phyloP scores from a whole-genome alignment of 768 basidiomycete genomes.

The Holtermannia corniformis region DNA sequence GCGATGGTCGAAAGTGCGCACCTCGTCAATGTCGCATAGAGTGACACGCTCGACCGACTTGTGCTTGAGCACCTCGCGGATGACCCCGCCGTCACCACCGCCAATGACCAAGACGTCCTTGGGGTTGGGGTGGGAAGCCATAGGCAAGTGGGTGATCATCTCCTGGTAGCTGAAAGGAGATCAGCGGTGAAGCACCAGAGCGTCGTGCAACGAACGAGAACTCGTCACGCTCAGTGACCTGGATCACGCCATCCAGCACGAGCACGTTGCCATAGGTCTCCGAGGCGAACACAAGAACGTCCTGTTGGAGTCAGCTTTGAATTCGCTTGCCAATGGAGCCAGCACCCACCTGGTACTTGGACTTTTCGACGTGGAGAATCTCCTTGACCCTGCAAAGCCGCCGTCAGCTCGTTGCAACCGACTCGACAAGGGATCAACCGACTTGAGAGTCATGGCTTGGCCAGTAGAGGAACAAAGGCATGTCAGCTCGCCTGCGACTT shows the following conservation, averaged over 20 bases:
- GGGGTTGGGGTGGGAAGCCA: constrained; percentile 91
- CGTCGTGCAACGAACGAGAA: constrained; percentile 72
- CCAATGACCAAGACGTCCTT: constrained; percentile 94
- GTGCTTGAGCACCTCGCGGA: constrained; percentile 94
- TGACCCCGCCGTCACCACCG: constrained; percentile 95
- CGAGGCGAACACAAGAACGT: constrained; percentile 93
- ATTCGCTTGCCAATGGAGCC: neutral
- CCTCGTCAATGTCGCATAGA: constrained; percentile 96
- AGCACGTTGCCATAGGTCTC: constrained; percentile 96
- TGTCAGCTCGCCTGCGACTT: constrained; percentile 4
- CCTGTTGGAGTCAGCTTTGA: constrained; percentile 39
- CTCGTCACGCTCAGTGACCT: constrained; percentile 96
- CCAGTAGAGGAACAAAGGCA: constrained; percentile 44
- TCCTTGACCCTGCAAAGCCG: constrained; percentile 65
- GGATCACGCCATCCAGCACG: constrained; percentile 87
- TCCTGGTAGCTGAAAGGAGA: constrained; percentile 70
- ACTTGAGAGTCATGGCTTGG: constrained; percentile 89
- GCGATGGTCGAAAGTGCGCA: constrained; percentile 28
- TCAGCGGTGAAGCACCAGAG: neutral
- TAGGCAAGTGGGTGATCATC: constrained; percentile 97
- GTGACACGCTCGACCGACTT: constrained; percentile 80
- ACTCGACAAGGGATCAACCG: constrained; percentile 4
- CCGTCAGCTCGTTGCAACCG: neutral
- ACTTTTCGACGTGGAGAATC: constrained; percentile 88
- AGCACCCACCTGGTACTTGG: constrained; percentile 58